Base-by-base conservation (phyloP, 1,284 basidiomycete species). In the Puccinia hordei region DNA sequence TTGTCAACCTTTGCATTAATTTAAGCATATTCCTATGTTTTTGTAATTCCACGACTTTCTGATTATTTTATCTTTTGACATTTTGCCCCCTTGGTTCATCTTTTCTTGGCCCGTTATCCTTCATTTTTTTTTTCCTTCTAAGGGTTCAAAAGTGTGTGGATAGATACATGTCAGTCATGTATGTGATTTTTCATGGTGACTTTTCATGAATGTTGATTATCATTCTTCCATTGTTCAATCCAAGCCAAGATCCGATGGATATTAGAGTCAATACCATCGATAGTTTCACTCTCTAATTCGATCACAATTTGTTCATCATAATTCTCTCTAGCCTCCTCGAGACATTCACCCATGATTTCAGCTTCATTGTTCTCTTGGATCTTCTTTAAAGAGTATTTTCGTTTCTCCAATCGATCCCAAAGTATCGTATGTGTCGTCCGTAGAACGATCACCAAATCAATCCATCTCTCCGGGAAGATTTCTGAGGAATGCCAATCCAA, bases 401-500 rank as follows among this genome's bases (percentile, higher is more conserved):
- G 88, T 85, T 92, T 92, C 86, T 97, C 95, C n/a, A 99, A 87
- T 68, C 97, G 89, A 51, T 93, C 90, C 92, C 96, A 98, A n/a
- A 99, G 87, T 81, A 90, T 87, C 8, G 90, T 89, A 86, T 99
- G 97, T 84, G 97, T 89, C 83, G 95, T 98, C 22, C 92, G 89
- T 12, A 99, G 87, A 55, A 99, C 95, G 53, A 99, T 91, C 35
- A 97, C 95, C n/a, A 99, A 89, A 87, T 99, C 97, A 24, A 93
- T 89, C 96, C 96, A 99, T 82, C 95, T 89, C 86, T 99, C 95
- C 0, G 97, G 97, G 84, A 95, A 99, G 51, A 92, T 87, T 81
- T 95, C 93, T 85, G 94, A 97, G 44, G 94, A 94, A 86, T 99
- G 97, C 93, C 97, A 98, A 86, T 99, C 97, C 38, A 99, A 89